A percentile compares a stretch with the other conserved stretches of the same genome.
phyloP scores from a whole-genome alignment of 768 basidiomycete genomes.

The Steccherinum ochraceum region DNA sequence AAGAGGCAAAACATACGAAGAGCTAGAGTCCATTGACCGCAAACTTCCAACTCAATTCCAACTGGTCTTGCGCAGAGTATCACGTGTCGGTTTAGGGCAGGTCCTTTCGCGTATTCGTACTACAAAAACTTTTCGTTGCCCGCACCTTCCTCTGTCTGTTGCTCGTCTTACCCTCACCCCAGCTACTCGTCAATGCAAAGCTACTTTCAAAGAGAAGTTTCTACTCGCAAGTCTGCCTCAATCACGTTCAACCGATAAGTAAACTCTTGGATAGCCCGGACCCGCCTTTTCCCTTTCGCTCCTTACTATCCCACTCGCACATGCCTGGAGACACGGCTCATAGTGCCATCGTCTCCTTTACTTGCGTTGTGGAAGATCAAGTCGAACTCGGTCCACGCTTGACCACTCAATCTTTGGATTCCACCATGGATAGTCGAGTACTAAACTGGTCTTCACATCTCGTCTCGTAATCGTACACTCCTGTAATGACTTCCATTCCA shows the following conservation, averaged over 20 bases:
- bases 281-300: neutral
- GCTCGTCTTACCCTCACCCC: too few relatives aligned
- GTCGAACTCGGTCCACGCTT: constrained; percentile 67
- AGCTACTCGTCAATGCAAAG: too few relatives aligned
- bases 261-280: too few relatives aligned
- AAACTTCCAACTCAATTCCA: too few relatives aligned
- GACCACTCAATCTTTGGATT: constrained; percentile 36
- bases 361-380: constrained; percentile 68
- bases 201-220: too few relatives aligned
- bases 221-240: neutral
- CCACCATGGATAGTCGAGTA: constrained; percentile 66
- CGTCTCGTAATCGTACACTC: neutral
- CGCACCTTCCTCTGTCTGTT: too few relatives aligned
- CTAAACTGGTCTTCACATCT: constrained; percentile 58
- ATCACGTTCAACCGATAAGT: too few relatives aligned
- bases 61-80: too few relatives aligned
- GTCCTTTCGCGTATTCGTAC: neutral
- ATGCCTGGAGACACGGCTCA: constrained; percentile 72
- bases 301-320: constrained; percentile 45
- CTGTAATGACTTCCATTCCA: neutral
- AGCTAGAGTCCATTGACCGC: too few relatives aligned
- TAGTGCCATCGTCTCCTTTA: constrained; percentile 74
- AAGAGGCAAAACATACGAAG: too few relatives aligned
- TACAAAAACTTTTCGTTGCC: neutral
- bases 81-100: neutral